These are phyloP conservation scores for Arctium lappa DNA, from an alignment of 129 eudicot species.

Conservation along the genomic window DNA sequence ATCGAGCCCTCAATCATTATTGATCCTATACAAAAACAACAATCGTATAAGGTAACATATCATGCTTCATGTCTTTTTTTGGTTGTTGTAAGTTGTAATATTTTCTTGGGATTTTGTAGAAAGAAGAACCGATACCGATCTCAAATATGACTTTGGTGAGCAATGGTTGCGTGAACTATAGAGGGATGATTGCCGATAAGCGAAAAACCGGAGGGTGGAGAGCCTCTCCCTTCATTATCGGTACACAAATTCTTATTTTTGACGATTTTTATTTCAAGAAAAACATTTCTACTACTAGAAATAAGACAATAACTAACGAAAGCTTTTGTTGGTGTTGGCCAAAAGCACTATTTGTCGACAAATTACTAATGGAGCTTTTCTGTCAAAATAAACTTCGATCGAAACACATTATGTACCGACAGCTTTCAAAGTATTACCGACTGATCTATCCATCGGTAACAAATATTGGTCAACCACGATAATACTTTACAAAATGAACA, in stretches of 20 bases:
- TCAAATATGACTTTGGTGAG: conserved; percentile 41
- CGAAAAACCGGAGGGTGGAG: conserved; percentile 73
- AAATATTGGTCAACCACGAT: no score
- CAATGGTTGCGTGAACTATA: conserved; percentile 56
- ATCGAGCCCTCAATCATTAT: conserved; percentile 35
- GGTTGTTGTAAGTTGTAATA: neutral
- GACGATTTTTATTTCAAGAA: neutral
- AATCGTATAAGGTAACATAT: conserved; percentile 31
- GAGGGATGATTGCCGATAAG: conserved; percentile 60
- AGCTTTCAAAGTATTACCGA: no score
- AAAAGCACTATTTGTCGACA: neutral
- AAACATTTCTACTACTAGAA: neutral
- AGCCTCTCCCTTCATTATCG: conserved; percentile 73
- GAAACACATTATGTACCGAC: no score
- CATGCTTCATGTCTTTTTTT: neutral
- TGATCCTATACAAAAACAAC: conserved; percentile 23
- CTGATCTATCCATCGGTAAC: no score
- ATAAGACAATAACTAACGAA: no score
- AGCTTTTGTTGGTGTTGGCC: neutral
- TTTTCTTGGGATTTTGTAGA: conserved; percentile 22
- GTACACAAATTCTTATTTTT: conserved; percentile 11
- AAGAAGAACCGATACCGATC: neutral
- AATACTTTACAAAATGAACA: no score
- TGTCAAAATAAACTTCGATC: no score
- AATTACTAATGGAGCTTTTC: neutral